Percentiles rank a stretch among this genome's conserved stretches.
Evolutionary conservation across 2,329 filamentous ascomycete genomes (phyloP).

Genomic region (Penicillium expansum): DNA sequence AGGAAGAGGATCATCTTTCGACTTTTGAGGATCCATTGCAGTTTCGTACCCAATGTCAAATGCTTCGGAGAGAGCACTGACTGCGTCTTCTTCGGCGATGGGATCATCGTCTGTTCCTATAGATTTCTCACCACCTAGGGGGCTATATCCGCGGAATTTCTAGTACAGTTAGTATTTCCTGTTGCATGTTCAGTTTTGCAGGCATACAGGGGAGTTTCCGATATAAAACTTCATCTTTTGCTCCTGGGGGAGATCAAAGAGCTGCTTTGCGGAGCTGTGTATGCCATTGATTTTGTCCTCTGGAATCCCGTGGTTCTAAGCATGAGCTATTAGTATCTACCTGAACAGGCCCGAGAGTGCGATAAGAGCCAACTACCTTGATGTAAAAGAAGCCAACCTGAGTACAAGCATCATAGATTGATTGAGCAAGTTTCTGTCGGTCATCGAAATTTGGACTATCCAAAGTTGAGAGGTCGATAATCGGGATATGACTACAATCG

Average conservation of each 20-base stretch:
- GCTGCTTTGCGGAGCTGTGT: slow-evolving; percentile 32
- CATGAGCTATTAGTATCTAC: too few species aligned
- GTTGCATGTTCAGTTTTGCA: not conserved
- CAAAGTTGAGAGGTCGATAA: slow-evolving; percentile 47
- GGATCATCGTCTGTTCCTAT: slow-evolving; percentile 18
- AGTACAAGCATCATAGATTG: slow-evolving; percentile 42
- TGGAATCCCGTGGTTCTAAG: slow-evolving; percentile 28
- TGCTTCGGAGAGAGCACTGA: slow-evolving; percentile 21
- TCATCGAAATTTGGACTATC: slow-evolving; percentile 36
- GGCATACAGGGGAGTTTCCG: slow-evolving; percentile 24
- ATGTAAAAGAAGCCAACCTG: slow-evolving; percentile 49
- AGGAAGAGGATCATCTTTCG: slow-evolving; percentile 9
- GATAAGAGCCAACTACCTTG: slow-evolving; percentile 18
- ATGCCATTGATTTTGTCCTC: slow-evolving; percentile 13
- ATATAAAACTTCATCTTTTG: slow-evolving; percentile 46
- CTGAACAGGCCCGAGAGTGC: accelerated
- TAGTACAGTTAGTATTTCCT: not conserved
- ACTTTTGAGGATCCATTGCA: slow-evolving; percentile 18
- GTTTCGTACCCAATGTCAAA: slow-evolving; percentile 31
- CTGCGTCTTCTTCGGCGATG: slow-evolving; percentile 9
- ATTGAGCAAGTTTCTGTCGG: slow-evolving; percentile 39
- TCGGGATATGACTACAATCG: slow-evolving; percentile 35
- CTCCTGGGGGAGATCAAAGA: slow-evolving; percentile 42
- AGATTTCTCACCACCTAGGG: slow-evolving; percentile 21
- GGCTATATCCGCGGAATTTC: slow-evolving; percentile 30